Evolutionary conservation across 768 basidiomycete genomes (phyloP).

Genomic region (Mycena olivaceomarginata): DNA sequence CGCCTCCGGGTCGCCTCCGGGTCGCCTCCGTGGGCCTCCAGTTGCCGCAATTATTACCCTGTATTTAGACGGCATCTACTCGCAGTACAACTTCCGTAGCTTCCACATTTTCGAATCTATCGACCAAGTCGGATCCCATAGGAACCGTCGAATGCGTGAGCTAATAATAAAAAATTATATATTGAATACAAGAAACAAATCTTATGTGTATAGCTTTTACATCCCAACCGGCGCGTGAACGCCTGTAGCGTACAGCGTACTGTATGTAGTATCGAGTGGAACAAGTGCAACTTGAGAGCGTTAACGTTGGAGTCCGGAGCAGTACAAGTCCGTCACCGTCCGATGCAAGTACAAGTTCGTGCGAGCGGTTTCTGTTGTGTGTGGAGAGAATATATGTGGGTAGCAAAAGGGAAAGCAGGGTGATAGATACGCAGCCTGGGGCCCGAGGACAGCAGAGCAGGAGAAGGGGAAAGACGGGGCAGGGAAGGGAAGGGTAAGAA

Average conservation of each 20-base stretch:
- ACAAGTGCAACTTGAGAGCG: constrained; percentile 38
- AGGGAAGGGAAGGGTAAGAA: background rate
- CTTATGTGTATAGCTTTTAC: constrained; percentile 6
- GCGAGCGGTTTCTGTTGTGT: constrained; percentile 47
- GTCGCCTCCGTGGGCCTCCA: too few relatives aligned
- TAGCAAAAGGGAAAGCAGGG: constrained; percentile 23
- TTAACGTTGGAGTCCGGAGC: constrained; percentile 23
- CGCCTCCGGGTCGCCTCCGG: too few relatives aligned
- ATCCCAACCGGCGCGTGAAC: constrained; percentile 8
- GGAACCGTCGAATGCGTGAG: too few relatives aligned
- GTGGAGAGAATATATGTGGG: constrained; percentile 9
- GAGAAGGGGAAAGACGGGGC: background rate
- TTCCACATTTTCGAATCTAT: too few relatives aligned
- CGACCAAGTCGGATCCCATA: too few relatives aligned
- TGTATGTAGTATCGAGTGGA: constrained; percentile 12
- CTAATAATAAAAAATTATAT: background rate
- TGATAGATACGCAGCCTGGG: constrained; percentile 30
- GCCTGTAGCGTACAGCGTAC: background rate
- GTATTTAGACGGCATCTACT: too few relatives aligned
- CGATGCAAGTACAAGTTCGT: constrained; percentile 44
- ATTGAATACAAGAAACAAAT: constrained; percentile 10
- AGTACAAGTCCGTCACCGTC: constrained; percentile 41
- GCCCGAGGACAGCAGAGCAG: constrained; percentile 38
- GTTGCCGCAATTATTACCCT: too few relatives aligned
- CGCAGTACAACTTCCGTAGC: constrained; percentile 62